These are phyloP conservation scores for Microsporum audouinii DNA, from an alignment of 2,329 filamentous ascomycete species.

Conservation along the genomic window DNA sequence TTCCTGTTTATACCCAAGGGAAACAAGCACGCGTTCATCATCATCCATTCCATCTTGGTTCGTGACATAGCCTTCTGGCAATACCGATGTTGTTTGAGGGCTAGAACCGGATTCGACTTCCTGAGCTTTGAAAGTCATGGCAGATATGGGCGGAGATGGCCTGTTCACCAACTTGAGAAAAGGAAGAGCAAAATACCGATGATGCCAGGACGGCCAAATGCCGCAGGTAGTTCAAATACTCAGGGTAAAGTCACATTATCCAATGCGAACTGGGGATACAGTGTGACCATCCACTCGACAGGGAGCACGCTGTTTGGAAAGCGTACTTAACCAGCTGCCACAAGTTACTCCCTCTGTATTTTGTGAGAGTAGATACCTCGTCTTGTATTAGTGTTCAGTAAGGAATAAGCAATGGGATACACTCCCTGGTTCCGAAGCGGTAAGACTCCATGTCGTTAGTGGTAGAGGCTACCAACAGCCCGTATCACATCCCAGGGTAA, in stretches of 20 bases:
- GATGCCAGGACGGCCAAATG: background rate
- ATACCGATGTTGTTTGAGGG: background rate
- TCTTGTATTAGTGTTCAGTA: background rate
- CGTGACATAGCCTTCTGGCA: background rate
- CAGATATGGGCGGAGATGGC: background rate
- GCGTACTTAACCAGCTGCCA: background rate
- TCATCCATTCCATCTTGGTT: slow-evolving; percentile 22
- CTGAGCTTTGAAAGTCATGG: background rate
- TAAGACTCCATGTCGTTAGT: background rate
- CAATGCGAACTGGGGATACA: background rate
- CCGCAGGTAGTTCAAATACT: background rate
- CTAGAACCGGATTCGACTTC: background rate
- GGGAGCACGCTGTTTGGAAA: background rate
- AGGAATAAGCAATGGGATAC: background rate
- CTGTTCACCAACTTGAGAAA: background rate
- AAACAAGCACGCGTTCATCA: slow-evolving; percentile 34
- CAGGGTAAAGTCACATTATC: background rate
- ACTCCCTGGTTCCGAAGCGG: background rate
- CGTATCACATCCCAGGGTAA: background rate
- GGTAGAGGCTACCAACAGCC: background rate
- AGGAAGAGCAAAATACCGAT: background rate
- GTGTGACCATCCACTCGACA: slow-evolving; percentile 1
- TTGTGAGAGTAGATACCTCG: background rate
- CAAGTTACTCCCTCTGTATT: background rate
- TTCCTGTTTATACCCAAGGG: slow-evolving; percentile 46